Conservation (phyloP, 1,284 basidiomycete species). For the Cryptococcus sp. region DNA sequence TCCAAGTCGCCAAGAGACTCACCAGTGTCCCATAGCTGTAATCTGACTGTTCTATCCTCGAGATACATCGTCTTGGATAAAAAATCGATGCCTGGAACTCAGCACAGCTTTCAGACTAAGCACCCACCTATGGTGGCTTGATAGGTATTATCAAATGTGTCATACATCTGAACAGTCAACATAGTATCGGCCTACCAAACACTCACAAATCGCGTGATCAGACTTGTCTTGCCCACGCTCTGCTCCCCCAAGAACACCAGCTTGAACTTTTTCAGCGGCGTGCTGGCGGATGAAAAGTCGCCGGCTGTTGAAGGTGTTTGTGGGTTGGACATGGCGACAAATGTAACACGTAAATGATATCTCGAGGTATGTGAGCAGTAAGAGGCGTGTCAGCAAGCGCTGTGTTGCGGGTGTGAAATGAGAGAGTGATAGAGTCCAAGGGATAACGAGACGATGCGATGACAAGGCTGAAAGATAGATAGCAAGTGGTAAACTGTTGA, state of each 20-base stretch:
- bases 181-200: not conserved
- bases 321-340: slow-evolving; percentile 4
- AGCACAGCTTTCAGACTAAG: not conserved
- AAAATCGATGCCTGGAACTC: slow-evolving; percentile 78
- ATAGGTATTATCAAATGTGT: slow-evolving; percentile 99
- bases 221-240: slow-evolving; percentile 93
- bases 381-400: not conserved
- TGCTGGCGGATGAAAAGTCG: slow-evolving; percentile 36
- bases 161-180: slow-evolving; percentile 78
- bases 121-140: slow-evolving; percentile 86
- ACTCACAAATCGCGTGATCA: slow-evolving; percentile 83
- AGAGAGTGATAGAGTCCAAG: too few species aligned
- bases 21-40: slow-evolving; percentile 99
- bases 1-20: slow-evolving; percentile 43
- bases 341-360: too few species aligned
- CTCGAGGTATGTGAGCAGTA: not conserved
- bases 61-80: slow-evolving; percentile 99
- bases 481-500: too few species aligned
- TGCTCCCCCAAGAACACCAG: slow-evolving; percentile 92
- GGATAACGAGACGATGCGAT: too few species aligned
- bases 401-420: not conserved
- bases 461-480: too few species aligned
- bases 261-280: slow-evolving; percentile 89
- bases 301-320: slow-evolving; percentile 14
- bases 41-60: slow-evolving; percentile 93